These are phyloP conservation scores for Aureobasidium uvarum DNA, from an alignment of 2,329 filamentous ascomycete genomes.

Conservation along the genomic window DNA sequence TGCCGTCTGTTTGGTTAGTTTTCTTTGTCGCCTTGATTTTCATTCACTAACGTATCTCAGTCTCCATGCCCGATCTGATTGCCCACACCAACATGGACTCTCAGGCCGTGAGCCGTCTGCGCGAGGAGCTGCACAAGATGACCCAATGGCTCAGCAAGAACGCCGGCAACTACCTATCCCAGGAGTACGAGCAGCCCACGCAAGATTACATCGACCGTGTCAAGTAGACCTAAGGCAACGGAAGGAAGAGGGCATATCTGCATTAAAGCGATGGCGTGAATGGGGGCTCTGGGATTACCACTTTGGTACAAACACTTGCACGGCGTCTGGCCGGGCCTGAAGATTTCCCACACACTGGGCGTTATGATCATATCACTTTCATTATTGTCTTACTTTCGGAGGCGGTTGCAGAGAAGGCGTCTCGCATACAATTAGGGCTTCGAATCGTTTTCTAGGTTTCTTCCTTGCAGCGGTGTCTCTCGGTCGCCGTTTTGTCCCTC, in stretches of 20 bases:
- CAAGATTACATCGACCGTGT: conserved; percentile 64
- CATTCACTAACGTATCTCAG: conserved; percentile 17
- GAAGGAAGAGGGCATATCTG: conserved; percentile 6
- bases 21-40: background rate
- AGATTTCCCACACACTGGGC: background rate
- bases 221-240: conserved; percentile 21
- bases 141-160: conserved; percentile 80
- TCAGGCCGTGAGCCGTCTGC: conserved; percentile 81
- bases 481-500: background rate
- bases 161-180: conserved; percentile 72
- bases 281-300: conserved; percentile 1
- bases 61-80: conserved; percentile 81
- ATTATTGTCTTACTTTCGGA: background rate
- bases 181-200: conserved; percentile 69
- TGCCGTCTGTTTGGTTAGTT: conserved; percentile 78
- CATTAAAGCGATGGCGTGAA: conserved; percentile 28
- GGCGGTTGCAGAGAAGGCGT: background rate
- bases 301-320: conserved; percentile 1
- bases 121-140: conserved; percentile 85
- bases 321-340: conserved; percentile 7
- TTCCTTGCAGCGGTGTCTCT: conserved; percentile 7
- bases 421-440: background rate
- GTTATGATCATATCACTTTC: conserved; percentile 3
- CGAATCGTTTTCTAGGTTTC: conserved; percentile 7
- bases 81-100: conserved; percentile 98